These are phyloP conservation scores for Acanthamoeba castellanii DNA, from an alignment of 208 protist species.

Conservation along the genomic window DNA sequence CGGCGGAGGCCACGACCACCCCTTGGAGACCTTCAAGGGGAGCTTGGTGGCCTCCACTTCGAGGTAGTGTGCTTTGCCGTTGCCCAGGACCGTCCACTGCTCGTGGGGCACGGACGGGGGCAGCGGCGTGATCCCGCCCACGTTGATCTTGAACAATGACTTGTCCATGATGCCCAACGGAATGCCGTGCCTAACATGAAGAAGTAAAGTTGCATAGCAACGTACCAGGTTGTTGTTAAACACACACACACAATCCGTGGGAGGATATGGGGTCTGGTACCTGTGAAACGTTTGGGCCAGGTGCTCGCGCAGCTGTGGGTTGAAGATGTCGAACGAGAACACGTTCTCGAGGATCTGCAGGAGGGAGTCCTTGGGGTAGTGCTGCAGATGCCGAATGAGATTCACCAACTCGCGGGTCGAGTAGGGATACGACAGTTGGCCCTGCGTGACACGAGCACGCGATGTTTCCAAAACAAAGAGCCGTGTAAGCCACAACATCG, in stretches of 20 bases:
- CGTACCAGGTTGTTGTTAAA: neutral
- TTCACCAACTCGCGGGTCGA: slow-evolving; percentile 93
- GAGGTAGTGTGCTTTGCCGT: neutral
- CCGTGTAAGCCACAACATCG: slow-evolving; percentile 54
- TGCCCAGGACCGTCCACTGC: neutral
- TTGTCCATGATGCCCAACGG: slow-evolving; percentile 42
- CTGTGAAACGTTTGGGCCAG: slow-evolving; percentile 75
- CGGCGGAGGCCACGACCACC: slow-evolving; percentile 49
- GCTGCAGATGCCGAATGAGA: slow-evolving; percentile 94
- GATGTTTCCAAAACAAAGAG: neutral
- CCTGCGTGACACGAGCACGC: slow-evolving; percentile 78
- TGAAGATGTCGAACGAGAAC: slow-evolving; percentile 78
- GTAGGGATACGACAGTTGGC: slow-evolving; percentile 91
- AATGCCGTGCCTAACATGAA: slow-evolving; percentile 22
- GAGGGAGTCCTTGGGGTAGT: slow-evolving; percentile 91
- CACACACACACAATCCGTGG: neutral
- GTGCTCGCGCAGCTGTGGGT: slow-evolving; percentile 73
- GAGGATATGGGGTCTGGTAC: neutral
- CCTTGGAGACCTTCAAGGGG: slow-evolving; percentile 42
- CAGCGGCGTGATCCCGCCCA: neutral
- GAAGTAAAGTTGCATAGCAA: neutral
- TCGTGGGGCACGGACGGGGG: slow-evolving; percentile 38
- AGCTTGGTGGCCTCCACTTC: slow-evolving; percentile 24
- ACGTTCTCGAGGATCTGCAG: slow-evolving; percentile 78
- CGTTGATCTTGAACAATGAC: slow-evolving; percentile 15